phyloP scores from a whole-genome alignment of 2,329 filamentous ascomycete species.

The Colletotrichum sidae region DNA sequence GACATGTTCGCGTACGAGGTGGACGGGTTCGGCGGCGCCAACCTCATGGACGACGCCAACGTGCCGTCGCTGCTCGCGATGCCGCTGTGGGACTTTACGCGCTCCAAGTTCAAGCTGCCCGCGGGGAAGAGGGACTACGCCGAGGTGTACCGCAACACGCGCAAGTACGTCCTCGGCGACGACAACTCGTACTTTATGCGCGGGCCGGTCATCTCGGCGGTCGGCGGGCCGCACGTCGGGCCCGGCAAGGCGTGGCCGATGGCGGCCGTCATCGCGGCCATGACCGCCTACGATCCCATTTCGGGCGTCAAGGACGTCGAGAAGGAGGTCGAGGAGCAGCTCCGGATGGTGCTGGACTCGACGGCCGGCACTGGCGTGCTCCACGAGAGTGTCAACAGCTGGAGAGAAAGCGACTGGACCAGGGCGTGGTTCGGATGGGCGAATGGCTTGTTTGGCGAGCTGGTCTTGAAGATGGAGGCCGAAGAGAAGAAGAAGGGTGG shows the following conservation, averaged over 20 bases:
- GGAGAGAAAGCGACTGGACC: constrained; percentile 53
- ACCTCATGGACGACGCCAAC: constrained; percentile 79
- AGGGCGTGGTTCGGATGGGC: constrained; percentile 61
- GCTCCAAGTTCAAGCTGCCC: constrained; percentile 24
- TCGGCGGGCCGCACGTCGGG: constrained; percentile 78
- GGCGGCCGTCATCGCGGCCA: constrained; percentile 64
- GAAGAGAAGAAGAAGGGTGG: constrained; percentile 24
- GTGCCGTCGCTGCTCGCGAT: constrained; percentile 75
- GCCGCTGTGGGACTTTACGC: constrained; percentile 70
- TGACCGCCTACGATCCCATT: constrained; percentile 54
- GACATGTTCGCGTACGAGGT: constrained; percentile 83
- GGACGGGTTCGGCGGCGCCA: constrained; percentile 76
- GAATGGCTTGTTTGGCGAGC: constrained; percentile 56
- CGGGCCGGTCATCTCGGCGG: constrained; percentile 75
- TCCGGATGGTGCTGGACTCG: constrained; percentile 53
- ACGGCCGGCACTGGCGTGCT: constrained; percentile 57
- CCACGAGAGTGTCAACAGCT: constrained; percentile 60
- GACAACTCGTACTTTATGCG: constrained; percentile 83
- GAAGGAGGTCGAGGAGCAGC: constrained; percentile 48
- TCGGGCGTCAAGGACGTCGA: constrained; percentile 44
- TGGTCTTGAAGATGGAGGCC: constrained; percentile 47
- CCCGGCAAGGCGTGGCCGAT: constrained; percentile 68
- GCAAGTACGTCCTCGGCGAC: constrained; percentile 79
- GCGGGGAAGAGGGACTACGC: constrained; percentile 62
- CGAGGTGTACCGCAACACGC: constrained; percentile 80